phyloP scores from a whole-genome alignment of 768 basidiomycete genomes.

The Suillus sp. region DNA sequence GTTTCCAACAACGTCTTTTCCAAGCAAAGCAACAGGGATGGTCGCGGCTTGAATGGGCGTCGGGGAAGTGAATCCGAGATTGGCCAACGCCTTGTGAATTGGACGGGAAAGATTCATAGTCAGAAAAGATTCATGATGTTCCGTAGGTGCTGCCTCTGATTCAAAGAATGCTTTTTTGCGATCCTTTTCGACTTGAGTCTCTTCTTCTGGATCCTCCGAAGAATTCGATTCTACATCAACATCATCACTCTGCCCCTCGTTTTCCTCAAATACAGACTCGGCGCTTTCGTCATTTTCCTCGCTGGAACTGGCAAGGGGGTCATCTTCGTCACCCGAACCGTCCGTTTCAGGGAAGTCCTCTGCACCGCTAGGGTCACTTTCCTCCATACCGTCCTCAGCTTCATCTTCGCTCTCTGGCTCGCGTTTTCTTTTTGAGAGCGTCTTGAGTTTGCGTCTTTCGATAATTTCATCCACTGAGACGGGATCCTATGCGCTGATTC shows the following conservation, averaged over 20 bases:
- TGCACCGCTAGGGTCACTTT: conserved; percentile 16
- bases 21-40: conserved; percentile 90
- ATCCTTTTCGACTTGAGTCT: conserved; percentile 58
- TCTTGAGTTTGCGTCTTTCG: conserved; percentile 57
- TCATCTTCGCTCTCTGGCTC: conserved; percentile 36
- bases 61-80: conserved; percentile 77
- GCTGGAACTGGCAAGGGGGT: conserved; percentile 36
- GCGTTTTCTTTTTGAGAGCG: conserved; percentile 65
- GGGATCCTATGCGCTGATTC: conserved; percentile 50
- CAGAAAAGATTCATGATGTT: conserved; percentile 77
- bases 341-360: conserved; percentile 27
- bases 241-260: conserved; percentile 33
- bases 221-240: conserved; percentile 43
- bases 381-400: conserved; percentile 40
- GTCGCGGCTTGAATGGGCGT: conserved; percentile 96
- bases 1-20: conserved; percentile 94
- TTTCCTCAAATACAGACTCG: conserved; percentile 33
- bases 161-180: conserved; percentile 92
- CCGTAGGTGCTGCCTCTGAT: conserved; percentile 47
- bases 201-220: conserved; percentile 61
- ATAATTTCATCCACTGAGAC: conserved; percentile 94
- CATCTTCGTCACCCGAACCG: conserved; percentile 30
- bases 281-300: conserved; percentile 39
- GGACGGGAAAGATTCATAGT: conserved; percentile 96
- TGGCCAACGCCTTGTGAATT: conserved; percentile 85